These are phyloP conservation scores for Adansonia grandidieri DNA, from an alignment of 441 rosid species.

Conservation along the genomic window DNA sequence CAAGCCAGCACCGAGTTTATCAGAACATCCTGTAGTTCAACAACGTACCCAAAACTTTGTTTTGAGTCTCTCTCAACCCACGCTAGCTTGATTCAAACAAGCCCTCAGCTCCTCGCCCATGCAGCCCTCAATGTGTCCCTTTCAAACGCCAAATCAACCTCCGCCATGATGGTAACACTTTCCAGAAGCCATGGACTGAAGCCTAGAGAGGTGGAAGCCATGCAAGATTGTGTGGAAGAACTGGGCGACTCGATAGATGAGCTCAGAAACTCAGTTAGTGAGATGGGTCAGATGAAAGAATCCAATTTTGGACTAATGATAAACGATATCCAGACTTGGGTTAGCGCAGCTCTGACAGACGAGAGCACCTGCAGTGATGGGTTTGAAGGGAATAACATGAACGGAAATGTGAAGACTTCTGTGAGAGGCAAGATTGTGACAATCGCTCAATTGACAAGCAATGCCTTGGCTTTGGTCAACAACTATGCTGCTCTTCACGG, in stretches of 20 bases:
- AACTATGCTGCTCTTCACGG: conserved; percentile 57
- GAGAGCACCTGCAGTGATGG: conserved; percentile 75
- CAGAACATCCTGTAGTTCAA: conserved; percentile 60
- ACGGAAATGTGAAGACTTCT: conserved; percentile 45
- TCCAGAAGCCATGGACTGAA: conserved; percentile 46
- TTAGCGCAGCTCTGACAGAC: conserved; percentile 71
- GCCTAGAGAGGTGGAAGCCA: conserved; percentile 55
- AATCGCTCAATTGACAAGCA: conserved; percentile 68
- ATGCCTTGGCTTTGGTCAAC: conserved; percentile 72
- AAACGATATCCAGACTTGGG: conserved; percentile 73
- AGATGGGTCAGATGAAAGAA: conserved; percentile 46
- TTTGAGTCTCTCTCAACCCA: conserved; percentile 57
- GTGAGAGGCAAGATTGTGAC: conserved; percentile 49
- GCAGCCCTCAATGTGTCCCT: conserved; percentile 72
- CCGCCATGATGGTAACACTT: conserved; percentile 48
- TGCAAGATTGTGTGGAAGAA: conserved; percentile 73
- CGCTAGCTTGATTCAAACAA: conserved; percentile 58
- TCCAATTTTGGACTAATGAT: conserved; percentile 46
- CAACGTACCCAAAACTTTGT: conserved; percentile 72
- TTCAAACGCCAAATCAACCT: conserved; percentile 49
- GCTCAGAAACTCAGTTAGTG: conserved; percentile 54
- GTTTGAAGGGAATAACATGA: conserved; percentile 47
- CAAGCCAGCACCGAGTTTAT: conserved; percentile 56
- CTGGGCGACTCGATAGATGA: conserved; percentile 56
- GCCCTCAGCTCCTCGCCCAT: conserved; percentile 67